A percentile compares a stretch with the other conserved stretches of the same genome.
Conservation (phyloP, 2,329 filamentous ascomycete genomes). For the Sclerotinia nivalis region DNA sequence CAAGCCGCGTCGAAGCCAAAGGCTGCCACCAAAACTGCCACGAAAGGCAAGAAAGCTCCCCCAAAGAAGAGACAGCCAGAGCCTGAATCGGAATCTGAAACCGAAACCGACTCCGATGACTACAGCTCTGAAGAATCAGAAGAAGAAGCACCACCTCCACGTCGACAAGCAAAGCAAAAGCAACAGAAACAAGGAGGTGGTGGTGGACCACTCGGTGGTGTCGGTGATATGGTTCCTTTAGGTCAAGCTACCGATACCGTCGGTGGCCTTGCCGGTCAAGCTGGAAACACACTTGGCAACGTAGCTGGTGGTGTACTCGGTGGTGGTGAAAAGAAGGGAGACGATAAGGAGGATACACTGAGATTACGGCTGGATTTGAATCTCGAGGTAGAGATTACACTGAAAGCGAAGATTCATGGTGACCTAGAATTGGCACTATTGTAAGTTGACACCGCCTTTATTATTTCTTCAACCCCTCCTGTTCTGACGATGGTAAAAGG, state of each 20-base stretch:
- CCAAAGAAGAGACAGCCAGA: constrained; percentile 15
- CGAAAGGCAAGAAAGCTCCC: constrained; percentile 20
- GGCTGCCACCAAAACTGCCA: constrained; percentile 18
- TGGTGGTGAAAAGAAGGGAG: constrained; percentile 28
- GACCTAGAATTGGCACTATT: constrained; percentile 66
- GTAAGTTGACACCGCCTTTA: constrained; percentile 30
- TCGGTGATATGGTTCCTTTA: constrained; percentile 22
- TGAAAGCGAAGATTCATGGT: constrained; percentile 79
- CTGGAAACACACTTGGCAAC: constrained; percentile 20
- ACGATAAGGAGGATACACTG: constrained; percentile 54
- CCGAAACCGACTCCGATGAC: constrained; percentile 19
- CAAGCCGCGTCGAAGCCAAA: constrained; percentile 19
- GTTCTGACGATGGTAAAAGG: constrained; percentile 24
- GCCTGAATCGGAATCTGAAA: constrained; percentile 11
- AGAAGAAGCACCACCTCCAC: constrained; percentile 22
- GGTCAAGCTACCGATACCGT: constrained; percentile 18
- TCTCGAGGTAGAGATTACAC: constrained; percentile 75
- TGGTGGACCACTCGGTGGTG: constrained; percentile 18
- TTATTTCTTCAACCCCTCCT: constrained; percentile 3
- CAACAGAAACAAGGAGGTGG: constrained; percentile 14
- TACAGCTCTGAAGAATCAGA: constrained; percentile 17
- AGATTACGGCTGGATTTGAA: constrained; percentile 71
- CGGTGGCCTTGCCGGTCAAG: constrained; percentile 15
- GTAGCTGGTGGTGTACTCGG: constrained; percentile 8
- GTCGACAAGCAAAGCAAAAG: constrained; percentile 18